These are phyloP conservation scores for Calonectria crousiana DNA, from an alignment of 2,329 filamentous ascomycete species.

Conservation along the genomic window DNA sequence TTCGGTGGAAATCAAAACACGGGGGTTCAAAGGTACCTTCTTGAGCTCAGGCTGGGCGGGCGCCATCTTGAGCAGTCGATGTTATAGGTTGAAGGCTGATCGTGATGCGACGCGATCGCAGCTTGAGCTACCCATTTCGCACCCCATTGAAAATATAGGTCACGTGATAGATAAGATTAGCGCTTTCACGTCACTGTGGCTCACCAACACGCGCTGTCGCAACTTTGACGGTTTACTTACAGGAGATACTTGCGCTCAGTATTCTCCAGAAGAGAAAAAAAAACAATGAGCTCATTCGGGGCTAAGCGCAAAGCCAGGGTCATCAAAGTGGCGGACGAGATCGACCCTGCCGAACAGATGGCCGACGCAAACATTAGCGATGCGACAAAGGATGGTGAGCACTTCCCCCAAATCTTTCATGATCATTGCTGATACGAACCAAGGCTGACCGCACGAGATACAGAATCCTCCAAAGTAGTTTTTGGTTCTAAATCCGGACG, in stretches of 20 bases:
- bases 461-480: conserved; percentile 51
- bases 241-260: background rate
- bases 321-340: conserved; percentile 77
- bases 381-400: conserved; percentile 54
- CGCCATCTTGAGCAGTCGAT: conserved; percentile 78
- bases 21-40: conserved; percentile 73
- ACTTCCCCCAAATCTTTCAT: conserved; percentile 27
- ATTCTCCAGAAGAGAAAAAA: conserved; percentile 30
- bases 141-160: conserved; percentile 44
- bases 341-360: conserved; percentile 56
- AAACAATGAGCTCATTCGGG: conserved; percentile 65
- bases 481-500: conserved; percentile 59
- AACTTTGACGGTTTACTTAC: conserved; percentile 18
- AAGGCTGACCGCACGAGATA: conserved; percentile 49
- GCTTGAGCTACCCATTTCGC: conserved; percentile 41
- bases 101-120: conserved; percentile 45
- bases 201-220: conserved; percentile 24
- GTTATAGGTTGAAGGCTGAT: conserved; percentile 39
- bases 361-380: conserved; percentile 40
- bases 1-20: background rate
- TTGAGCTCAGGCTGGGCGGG: conserved; percentile 99
- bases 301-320: conserved; percentile 79
- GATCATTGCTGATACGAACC: conserved; percentile 49
- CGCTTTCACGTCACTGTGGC: conserved; percentile 38
- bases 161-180: conserved; percentile 65